Evolutionary conservation across 805 yeast genomes (phyloP), one percentile per base, ranked within the genome.

Genomic region (Sugiyamaella mastotermitis): DNA sequence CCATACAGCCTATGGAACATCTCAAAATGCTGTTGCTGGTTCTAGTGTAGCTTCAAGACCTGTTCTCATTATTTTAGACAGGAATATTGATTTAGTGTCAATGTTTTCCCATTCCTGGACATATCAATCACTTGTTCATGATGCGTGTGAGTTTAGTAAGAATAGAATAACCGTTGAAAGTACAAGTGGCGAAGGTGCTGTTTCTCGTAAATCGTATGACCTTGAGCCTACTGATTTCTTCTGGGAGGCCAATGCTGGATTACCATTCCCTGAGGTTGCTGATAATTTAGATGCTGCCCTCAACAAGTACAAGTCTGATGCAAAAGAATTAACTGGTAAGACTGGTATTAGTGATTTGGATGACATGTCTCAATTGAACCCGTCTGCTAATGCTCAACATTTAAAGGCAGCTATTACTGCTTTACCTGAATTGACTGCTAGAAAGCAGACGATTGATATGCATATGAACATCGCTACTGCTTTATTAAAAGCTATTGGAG

Each of bases 41-140:
- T 25, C 31, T 4, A 11, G 24, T 22, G 55, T 62, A 4, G 50
- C 69, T 27, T 80, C 79, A 41, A 68, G 95, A 44, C 75, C 82
- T 2, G 96, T 90, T 9, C 66, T 92, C 50, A 71, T 94, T 22
- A 60, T 92, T 28, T 62, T 92, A 31, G 99, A 92, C 62, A 72
- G 99, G 60, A 84, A 82, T 56, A 70, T 92, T 42, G 97, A 92
- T 61, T 68, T 92, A 45, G 80, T 92, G 1, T 81, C 95, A 11
- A 90, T 92, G 97, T 80, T 92, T 60, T 76, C 90, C 1, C 99
- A 92, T 62, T 85, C 97, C 9, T 90, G 97, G 97, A 88, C 94
- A 35, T 92, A 92, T 59, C 95, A 90, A 65, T 87, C 96, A 53
- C 79, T 92, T 76, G 92, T 92, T 14, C 83, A 88, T 53, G 99